Evolutionary conservation across 306 rosid species (phyloP).

Genomic region (Neltuma alba): DNA sequence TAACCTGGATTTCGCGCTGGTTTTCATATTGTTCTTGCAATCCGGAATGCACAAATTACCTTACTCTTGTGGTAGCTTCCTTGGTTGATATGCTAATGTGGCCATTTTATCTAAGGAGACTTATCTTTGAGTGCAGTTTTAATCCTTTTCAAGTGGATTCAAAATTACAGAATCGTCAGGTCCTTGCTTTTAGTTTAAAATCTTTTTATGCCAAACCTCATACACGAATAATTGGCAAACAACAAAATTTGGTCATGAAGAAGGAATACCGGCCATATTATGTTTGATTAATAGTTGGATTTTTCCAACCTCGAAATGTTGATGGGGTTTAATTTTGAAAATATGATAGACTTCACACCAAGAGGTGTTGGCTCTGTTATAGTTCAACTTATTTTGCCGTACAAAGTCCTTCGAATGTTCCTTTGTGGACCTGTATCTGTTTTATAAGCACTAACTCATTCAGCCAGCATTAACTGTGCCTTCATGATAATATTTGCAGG

Average conservation of each 20-base stretch:
- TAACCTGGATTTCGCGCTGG: constrained; percentile 22
- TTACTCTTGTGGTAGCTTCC: not conserved
- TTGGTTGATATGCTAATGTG: constrained; percentile 10
- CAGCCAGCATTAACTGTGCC: constrained; percentile 19
- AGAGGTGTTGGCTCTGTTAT: not conserved
- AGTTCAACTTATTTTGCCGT: constrained; percentile 15
- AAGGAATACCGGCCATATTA: not conserved
- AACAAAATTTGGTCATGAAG: not conserved
- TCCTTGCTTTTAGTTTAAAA: not conserved
- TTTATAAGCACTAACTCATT: not conserved
- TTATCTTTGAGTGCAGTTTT: not conserved
- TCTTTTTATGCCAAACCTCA: not conserved
- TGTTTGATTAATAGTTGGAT: not conserved
- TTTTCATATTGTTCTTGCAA: constrained; percentile 7
- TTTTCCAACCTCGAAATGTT: not conserved
- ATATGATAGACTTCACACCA: not conserved
- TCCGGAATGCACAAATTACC: constrained; percentile 5
- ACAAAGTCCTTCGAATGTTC: constrained; percentile 3
- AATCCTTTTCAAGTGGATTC: not conserved
- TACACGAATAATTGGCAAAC: not conserved
- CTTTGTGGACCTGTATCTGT: constrained; percentile 5
- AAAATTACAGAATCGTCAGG: not conserved
- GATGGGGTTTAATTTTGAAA: not conserved
- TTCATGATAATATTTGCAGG: constrained; percentile 53
- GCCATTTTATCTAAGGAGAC: constrained; percentile 17